Evolutionary conservation across 2,329 filamentous ascomycete genomes (phyloP).

Genomic region (Ambrosiella beaveri): DNA sequence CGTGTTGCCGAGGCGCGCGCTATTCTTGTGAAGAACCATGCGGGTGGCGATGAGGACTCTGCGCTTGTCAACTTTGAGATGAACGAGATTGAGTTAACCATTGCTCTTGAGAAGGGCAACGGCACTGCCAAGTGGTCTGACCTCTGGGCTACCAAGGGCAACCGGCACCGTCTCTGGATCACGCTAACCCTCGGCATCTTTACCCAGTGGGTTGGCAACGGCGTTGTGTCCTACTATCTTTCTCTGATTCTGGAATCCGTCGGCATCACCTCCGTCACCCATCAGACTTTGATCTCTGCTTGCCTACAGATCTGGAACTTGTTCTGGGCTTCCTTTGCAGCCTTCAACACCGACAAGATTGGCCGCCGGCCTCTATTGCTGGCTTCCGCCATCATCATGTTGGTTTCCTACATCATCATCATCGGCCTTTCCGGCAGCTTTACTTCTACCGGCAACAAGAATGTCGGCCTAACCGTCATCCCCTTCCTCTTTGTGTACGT

Average conservation of each 20-base stretch:
- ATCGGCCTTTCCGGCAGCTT: conserved; percentile 23
- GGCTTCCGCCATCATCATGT: conserved; percentile 30
- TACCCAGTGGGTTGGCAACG: conserved; percentile 36
- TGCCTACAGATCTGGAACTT: conserved; percentile 22
- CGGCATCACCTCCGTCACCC: conserved; percentile 24
- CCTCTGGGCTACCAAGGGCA: conserved; percentile 32
- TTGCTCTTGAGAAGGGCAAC: conserved; percentile 34
- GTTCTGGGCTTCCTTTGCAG: conserved; percentile 25
- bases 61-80: conserved; percentile 41
- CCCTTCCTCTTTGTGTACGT: conserved; percentile 44
- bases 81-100: conserved; percentile 39
- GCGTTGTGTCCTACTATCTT: conserved; percentile 32
- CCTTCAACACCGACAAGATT: conserved; percentile 29
- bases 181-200: conserved; percentile 33
- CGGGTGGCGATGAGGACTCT: conserved; percentile 32
- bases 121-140: conserved; percentile 34
- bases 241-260: conserved; percentile 29
- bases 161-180: conserved; percentile 32
- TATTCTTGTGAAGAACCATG: conserved; percentile 27
- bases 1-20: conserved; percentile 19
- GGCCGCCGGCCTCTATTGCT: conserved; percentile 33
- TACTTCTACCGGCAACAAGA: conserved; percentile 23
- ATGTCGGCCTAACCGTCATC: conserved; percentile 24
- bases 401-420: conserved; percentile 34
- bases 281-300: conserved; percentile 22